phyloP scores from a whole-genome alignment of 129 eudicot genomes.

The Flaveria trinervia region DNA sequence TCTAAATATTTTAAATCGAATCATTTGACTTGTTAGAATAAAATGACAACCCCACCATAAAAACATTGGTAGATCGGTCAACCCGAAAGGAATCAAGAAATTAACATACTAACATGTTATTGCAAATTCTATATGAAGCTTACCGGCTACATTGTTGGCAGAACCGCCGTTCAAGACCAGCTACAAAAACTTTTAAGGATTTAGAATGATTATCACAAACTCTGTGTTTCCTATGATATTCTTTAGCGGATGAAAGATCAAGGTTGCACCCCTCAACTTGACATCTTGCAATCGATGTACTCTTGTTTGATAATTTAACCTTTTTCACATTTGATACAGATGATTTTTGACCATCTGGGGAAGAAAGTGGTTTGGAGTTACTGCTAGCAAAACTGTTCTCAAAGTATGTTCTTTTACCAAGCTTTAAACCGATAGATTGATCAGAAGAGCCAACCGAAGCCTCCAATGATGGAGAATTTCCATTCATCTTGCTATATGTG shows the following conservation, averaged over 20 bases:
- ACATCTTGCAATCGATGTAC: constrained; percentile 47
- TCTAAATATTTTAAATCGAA: background rate
- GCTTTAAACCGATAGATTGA: constrained; percentile 66
- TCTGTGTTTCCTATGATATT: constrained; percentile 83
- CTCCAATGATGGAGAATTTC: constrained; percentile 56
- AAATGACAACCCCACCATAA: background rate
- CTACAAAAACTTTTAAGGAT: constrained; percentile 62
- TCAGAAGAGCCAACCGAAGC: constrained; percentile 73
- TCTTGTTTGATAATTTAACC: constrained; percentile 50
- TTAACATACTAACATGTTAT: constrained; percentile 9
- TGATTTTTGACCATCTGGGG: constrained; percentile 40
- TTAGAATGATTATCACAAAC: constrained; percentile 91
- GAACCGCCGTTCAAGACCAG: constrained; percentile 84
- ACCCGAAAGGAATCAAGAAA: constrained; percentile 6
- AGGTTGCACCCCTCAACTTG: constrained; percentile 90
- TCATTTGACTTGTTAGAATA: background rate
- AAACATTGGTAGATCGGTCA: background rate
- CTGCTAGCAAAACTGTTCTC: constrained; percentile 56
- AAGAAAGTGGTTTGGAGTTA: constrained; percentile 39
- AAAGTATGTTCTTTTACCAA: constrained; percentile 82
- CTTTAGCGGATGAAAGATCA: constrained; percentile 86
- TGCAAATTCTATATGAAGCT: constrained; percentile 26
- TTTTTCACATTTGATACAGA: constrained; percentile 50
- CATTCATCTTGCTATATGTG: constrained; percentile 33
- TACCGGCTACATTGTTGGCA: constrained; percentile 99